A percentile compares a stretch with the other conserved stretches of the same genome.
Evolutionary conservation across 2,329 filamentous ascomycete species (phyloP).

Genomic region (Dothideomycetes sp.): DNA sequence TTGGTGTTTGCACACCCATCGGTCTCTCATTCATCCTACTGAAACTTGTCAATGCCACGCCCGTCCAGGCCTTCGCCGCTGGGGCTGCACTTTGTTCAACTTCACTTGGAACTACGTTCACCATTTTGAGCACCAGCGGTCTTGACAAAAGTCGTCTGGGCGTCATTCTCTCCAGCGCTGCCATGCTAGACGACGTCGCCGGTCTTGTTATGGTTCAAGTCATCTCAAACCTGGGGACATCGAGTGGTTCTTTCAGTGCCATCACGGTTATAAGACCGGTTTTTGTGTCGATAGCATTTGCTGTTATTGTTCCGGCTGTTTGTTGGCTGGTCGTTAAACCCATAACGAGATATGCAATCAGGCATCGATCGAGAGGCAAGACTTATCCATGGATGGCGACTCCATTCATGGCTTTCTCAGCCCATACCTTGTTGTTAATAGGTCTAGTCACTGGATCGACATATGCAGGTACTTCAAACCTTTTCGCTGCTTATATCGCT

Average conservation of each 20-base stretch:
- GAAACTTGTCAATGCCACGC: slow-evolving; percentile 40
- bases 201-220: slow-evolving; percentile 70
- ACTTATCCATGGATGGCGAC: background rate
- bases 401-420: slow-evolving; percentile 3
- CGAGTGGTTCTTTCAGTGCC: slow-evolving; percentile 26
- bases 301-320: slow-evolving; percentile 36
- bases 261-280: slow-evolving; percentile 43
- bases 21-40: slow-evolving; percentile 54
- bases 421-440: slow-evolving; percentile 44
- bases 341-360: slow-evolving; percentile 20
- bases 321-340: slow-evolving; percentile 41
- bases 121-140: slow-evolving; percentile 52
- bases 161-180: slow-evolving; percentile 59
- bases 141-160: slow-evolving; percentile 48
- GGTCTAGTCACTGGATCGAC: slow-evolving; percentile 42
- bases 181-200: slow-evolving; percentile 75
- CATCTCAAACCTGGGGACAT: slow-evolving; percentile 54
- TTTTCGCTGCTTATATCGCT: slow-evolving; percentile 53
- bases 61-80: slow-evolving; percentile 59
- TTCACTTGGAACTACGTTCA: slow-evolving; percentile 62
- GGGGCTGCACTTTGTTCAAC: slow-evolving; percentile 68
- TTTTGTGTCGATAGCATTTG: slow-evolving; percentile 44
- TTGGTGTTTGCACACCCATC: slow-evolving; percentile 57
- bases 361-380: background rate
- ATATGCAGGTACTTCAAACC: slow-evolving; percentile 54